Percentiles rank a stretch among this genome's conserved stretches.
phyloP scores from a whole-genome alignment of 257 asterid species.

The Primulina huaijiensis region DNA sequence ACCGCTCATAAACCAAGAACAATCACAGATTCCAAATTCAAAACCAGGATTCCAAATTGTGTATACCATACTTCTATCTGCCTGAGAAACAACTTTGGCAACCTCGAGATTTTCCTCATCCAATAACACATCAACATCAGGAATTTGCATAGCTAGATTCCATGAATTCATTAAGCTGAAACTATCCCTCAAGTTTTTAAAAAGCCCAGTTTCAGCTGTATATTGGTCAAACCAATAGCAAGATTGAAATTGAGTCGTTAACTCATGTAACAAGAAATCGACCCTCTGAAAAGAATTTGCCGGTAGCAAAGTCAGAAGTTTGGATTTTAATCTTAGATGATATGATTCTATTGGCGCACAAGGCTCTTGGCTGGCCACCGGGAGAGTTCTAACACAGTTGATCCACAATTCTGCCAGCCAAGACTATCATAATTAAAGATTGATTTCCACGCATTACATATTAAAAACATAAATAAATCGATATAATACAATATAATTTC shows the following conservation, averaged over 20 bases:
- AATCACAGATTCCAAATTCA: slow-evolving; percentile 51
- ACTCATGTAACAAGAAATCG: slow-evolving; percentile 43
- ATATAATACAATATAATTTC: not conserved
- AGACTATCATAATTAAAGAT: slow-evolving; percentile 19
- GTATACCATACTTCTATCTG: slow-evolving; percentile 36
- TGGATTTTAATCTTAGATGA: slow-evolving; percentile 41
- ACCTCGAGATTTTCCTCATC: slow-evolving; percentile 45
- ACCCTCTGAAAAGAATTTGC: slow-evolving; percentile 33
- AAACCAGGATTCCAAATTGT: slow-evolving; percentile 54
- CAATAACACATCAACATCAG: slow-evolving; percentile 40
- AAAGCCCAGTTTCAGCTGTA: slow-evolving; percentile 37
- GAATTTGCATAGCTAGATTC: slow-evolving; percentile 43
- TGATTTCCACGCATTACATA: slow-evolving; percentile 4
- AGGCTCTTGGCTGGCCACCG: slow-evolving; percentile 39
- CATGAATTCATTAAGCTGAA: slow-evolving; percentile 37
- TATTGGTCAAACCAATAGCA: slow-evolving; percentile 54
- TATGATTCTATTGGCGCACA: slow-evolving; percentile 43
- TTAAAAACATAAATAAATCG: not conserved
- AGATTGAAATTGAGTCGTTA: slow-evolving; percentile 48
- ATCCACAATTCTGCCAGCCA: slow-evolving; percentile 42
- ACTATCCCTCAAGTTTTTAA: slow-evolving; percentile 39
- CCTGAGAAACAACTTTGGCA: slow-evolving; percentile 51
- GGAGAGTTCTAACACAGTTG: slow-evolving; percentile 39
- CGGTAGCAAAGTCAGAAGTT: slow-evolving; percentile 25
- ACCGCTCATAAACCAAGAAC: slow-evolving; percentile 52